Conservation (phyloP, 352 stramenopile genomes). For the Globisporangium megalacanthum region DNA sequence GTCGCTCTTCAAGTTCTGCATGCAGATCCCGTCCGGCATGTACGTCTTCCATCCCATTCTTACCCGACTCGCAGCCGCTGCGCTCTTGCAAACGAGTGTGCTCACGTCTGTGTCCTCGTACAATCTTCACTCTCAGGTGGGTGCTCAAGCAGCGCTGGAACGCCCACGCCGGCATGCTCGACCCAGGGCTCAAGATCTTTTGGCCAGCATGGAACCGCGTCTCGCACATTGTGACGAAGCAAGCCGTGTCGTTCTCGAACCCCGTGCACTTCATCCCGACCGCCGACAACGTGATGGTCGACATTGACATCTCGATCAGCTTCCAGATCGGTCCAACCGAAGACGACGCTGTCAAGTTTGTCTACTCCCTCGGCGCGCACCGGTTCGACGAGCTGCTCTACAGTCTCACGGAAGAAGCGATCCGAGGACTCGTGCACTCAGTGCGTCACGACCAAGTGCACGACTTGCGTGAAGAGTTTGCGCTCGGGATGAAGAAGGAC, state of each 20-base stretch:
- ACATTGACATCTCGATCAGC: constrained; percentile 9
- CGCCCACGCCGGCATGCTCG: constrained; percentile 68
- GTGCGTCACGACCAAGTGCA: constrained; percentile 63
- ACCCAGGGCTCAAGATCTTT: constrained; percentile 71
- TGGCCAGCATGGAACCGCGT: constrained; percentile 78
- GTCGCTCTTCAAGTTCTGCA: constrained; percentile 43
- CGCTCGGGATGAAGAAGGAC: constrained; percentile 72
- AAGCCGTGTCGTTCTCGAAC: constrained; percentile 78
- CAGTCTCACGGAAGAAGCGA: constrained; percentile 68
- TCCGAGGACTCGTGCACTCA: constrained; percentile 14
- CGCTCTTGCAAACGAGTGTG: too few relatives aligned
- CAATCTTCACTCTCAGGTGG: constrained; percentile 18
- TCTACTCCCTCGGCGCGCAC: too few relatives aligned
- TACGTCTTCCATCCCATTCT: constrained; percentile 15
- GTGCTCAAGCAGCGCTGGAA: constrained; percentile 87
- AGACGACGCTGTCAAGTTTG: too few relatives aligned
- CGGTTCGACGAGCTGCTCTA: constrained; percentile 79
- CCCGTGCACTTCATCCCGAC: constrained; percentile 68
- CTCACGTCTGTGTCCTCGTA: too few relatives aligned
- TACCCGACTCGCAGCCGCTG: too few relatives aligned
- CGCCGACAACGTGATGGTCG: constrained; percentile 86
- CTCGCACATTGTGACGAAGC: constrained; percentile 85
- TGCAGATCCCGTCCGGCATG: constrained; percentile 59
- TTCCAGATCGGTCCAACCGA: too few relatives aligned
- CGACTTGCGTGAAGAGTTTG: constrained; percentile 44